A percentile compares a stretch with the other conserved stretches of the same genome.
Evolutionary conservation across 768 basidiomycete genomes (phyloP).

Genomic region (Russula abietina): DNA sequence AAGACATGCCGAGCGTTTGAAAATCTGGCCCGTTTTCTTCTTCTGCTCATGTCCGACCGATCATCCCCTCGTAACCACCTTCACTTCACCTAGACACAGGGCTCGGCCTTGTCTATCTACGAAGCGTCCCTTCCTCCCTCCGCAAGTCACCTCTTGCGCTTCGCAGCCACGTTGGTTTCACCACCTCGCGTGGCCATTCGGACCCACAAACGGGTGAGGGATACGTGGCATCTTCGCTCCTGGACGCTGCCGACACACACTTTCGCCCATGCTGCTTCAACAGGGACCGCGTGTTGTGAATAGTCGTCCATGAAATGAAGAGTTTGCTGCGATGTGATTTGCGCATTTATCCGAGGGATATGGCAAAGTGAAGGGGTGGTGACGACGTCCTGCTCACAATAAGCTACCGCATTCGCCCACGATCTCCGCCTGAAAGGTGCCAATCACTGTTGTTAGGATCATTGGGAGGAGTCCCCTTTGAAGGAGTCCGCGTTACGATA

Average conservation of each 20-base stretch:
- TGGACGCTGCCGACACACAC: no score
- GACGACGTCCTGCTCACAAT: not conserved
- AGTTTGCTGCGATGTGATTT: not conserved
- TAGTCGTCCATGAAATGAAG: no score
- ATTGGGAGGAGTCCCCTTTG: conserved; percentile 3
- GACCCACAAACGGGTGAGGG: not conserved
- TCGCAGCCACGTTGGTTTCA: not conserved
- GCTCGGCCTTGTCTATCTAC: not conserved
- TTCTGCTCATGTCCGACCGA: conserved; percentile 22
- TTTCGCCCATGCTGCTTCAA: no score
- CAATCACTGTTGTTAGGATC: conserved; percentile 4
- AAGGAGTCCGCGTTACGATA: conserved; percentile 12
- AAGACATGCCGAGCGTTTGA: conserved; percentile 1
- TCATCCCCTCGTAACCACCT: conserved; percentile 19
- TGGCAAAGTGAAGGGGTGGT: not conserved
- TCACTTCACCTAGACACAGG: conserved; percentile 2
- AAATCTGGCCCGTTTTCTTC: conserved; percentile 6
- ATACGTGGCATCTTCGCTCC: not conserved
- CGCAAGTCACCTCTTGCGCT: not conserved
- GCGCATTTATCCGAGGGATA: not conserved
- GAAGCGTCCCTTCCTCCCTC: no score
- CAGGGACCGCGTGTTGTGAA: no score
- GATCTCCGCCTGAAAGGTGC: conserved; percentile 9
- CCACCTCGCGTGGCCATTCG: not conserved
- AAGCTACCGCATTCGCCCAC: conserved; percentile 10